Conservation (phyloP, 805 yeast species). For the Brettanomyces nanus region DNA sequence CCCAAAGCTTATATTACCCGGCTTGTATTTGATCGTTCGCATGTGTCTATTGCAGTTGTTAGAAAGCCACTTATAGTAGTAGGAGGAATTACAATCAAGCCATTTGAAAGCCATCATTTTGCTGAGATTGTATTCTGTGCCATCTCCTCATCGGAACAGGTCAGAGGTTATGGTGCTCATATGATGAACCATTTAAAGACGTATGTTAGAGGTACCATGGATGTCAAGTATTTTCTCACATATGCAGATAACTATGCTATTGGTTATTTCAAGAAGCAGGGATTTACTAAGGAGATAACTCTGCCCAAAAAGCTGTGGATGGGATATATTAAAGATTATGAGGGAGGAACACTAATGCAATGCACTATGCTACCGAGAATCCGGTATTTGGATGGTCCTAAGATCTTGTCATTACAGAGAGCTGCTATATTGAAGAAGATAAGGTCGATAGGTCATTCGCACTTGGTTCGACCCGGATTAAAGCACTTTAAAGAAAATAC, state of each 20-base stretch:
- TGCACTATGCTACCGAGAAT: slow-evolving; percentile 87
- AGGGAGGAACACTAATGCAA: slow-evolving; percentile 98
- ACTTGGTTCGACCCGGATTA: slow-evolving; percentile 76
- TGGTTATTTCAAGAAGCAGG: slow-evolving; percentile 97
- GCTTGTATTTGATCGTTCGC: slow-evolving; percentile 89
- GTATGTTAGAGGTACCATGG: slow-evolving; percentile 83
- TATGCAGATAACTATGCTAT: slow-evolving; percentile 99
- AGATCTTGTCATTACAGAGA: slow-evolving; percentile 77
- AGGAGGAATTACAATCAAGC: slow-evolving; percentile 95
- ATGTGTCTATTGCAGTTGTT: slow-evolving; percentile 92
- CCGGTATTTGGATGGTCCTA: slow-evolving; percentile 82
- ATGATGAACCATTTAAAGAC: slow-evolving; percentile 96
- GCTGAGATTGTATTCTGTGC: slow-evolving; percentile 99
- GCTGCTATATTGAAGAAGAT: slow-evolving; percentile 88
- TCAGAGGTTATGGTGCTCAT: slow-evolving; percentile 97
- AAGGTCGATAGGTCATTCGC: slow-evolving; percentile 67
- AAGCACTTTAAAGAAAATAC: slow-evolving; percentile 49
- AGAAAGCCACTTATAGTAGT: slow-evolving; percentile 91
- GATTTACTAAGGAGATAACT: slow-evolving; percentile 91
- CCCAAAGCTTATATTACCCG: slow-evolving; percentile 95
- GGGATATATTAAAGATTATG: slow-evolving; percentile 98
- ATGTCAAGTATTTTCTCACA: slow-evolving; percentile 78
- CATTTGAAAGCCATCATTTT: slow-evolving; percentile 82
- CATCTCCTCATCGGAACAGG: slow-evolving; percentile 94
- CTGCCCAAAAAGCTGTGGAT: slow-evolving; percentile 85